These are phyloP conservation scores for Dipteronia dyeriana DNA, from an alignment of 345 rosid genomes.

Conservation along the genomic window DNA sequence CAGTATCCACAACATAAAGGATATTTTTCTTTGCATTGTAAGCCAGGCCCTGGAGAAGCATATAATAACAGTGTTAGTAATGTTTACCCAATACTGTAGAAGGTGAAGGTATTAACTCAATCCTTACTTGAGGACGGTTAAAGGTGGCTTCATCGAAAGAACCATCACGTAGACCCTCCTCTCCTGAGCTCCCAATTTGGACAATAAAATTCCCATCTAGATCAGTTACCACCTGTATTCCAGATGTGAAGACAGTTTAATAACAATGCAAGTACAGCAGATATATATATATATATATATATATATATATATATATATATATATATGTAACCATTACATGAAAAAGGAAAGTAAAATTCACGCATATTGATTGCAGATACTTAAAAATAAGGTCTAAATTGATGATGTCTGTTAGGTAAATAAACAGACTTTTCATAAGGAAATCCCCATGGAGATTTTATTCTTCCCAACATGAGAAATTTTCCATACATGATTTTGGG, in stretches of 20 bases:
- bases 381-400: neutral
- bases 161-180: conserved; percentile 85
- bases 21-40: conserved; percentile 85
- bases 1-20: conserved; percentile 92
- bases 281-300: neutral
- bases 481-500: too few species aligned
- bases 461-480: too few species aligned
- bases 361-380: neutral
- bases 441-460: too few species aligned
- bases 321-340: too few species aligned
- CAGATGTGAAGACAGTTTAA: conserved; percentile 16
- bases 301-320: neutral
- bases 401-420: neutral
- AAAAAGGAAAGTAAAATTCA: neutral
- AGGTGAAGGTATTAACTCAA: conserved; percentile 18
- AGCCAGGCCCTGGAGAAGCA: conserved; percentile 75
- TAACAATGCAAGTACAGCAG: neutral
- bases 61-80: conserved; percentile 8
- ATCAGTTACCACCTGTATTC: conserved; percentile 80
- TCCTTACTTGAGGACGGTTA: conserved; percentile 79
- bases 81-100: neutral
- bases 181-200: conserved; percentile 86
- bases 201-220: conserved; percentile 79
- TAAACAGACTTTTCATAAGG: neutral
- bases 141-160: conserved; percentile 81